These are phyloP conservation scores for Leptographium procerum DNA, from an alignment of 2,329 filamentous ascomycete species.

Conservation along the genomic window DNA sequence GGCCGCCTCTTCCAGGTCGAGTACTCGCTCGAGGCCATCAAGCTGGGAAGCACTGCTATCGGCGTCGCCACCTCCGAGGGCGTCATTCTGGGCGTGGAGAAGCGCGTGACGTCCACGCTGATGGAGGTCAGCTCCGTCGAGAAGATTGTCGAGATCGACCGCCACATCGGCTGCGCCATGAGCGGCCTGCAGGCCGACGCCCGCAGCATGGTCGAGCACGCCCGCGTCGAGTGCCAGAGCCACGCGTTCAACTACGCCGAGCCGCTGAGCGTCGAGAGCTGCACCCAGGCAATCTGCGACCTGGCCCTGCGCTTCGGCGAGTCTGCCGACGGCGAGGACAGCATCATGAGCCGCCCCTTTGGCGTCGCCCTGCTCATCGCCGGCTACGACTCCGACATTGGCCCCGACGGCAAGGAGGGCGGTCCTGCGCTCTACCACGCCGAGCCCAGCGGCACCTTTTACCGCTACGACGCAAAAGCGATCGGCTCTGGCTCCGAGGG, in stretches of 20 bases:
- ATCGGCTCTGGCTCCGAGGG: conserved; percentile 96
- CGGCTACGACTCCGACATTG: conserved; percentile 55
- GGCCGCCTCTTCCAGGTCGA: conserved; percentile 99
- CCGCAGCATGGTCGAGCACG: conserved; percentile 95
- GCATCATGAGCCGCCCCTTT: conserved; percentile 95
- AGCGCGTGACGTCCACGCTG: conserved; percentile 94
- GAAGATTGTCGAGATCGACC: conserved; percentile 99
- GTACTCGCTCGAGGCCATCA: conserved; percentile 99
- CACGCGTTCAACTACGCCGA: conserved; percentile 98
- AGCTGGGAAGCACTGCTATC: conserved; percentile 96
- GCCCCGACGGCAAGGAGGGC: conserved; percentile 48
- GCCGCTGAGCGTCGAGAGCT: conserved; percentile 88
- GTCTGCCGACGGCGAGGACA: conserved; percentile 94
- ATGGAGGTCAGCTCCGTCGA: conserved; percentile 97
- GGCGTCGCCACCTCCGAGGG: conserved; percentile 92
- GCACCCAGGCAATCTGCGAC: conserved; percentile 97
- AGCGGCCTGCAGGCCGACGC: conserved; percentile 95
- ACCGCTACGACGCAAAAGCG: conserved; percentile 97
- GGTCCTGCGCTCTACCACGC: conserved; percentile 96
- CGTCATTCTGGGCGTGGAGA: conserved; percentile 94
- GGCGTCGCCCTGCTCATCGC: conserved; percentile 94
- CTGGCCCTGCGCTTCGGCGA: conserved; percentile 92
- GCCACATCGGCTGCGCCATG: conserved; percentile 98
- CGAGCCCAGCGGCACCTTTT: conserved; percentile 95
- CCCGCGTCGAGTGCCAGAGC: conserved; percentile 92